Evolutionary conservation across 345 rosid species (phyloP).

Genomic region (Dipteronia dyeriana): DNA sequence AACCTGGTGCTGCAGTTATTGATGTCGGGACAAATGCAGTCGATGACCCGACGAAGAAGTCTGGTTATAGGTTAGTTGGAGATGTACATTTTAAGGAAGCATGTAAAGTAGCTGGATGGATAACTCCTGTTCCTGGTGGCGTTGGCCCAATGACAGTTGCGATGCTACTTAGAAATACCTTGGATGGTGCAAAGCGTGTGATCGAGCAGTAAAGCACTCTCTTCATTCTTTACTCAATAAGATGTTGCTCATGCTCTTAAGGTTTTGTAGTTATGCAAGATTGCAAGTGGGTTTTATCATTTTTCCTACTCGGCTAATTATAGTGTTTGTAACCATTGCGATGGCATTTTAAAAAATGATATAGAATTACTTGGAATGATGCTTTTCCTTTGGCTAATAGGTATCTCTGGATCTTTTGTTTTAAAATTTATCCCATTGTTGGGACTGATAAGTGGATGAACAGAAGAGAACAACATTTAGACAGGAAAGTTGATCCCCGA

Average conservation of each 20-base stretch:
- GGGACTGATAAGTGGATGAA: too few relatives aligned
- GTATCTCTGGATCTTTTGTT: not conserved
- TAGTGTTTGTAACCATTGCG: not conserved
- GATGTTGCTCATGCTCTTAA: not conserved
- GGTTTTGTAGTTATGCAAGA: not conserved
- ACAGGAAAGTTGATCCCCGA: too few relatives aligned
- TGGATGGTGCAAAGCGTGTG: constrained; percentile 79
- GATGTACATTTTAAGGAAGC: constrained; percentile 86
- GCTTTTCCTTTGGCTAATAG: not conserved
- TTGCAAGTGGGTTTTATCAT: not conserved
- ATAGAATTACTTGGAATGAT: not conserved
- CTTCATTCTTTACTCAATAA: not conserved
- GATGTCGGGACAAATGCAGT: constrained; percentile 91
- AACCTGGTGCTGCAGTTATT: constrained; percentile 93
- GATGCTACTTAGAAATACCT: constrained; percentile 81
- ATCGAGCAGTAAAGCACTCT: constrained; percentile 36
- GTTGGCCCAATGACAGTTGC: constrained; percentile 98
- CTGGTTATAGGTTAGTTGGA: constrained; percentile 93
- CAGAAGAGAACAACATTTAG: too few relatives aligned
- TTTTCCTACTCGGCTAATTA: not conserved
- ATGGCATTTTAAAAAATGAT: not conserved
- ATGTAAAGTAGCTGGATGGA: constrained; percentile 71
- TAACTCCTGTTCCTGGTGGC: constrained; percentile 97
- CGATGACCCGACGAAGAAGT: constrained; percentile 65
- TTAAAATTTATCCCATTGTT: not conserved